Evolutionary conservation across 2,329 filamentous ascomycete genomes (phyloP).

Genomic region (Talaromyces verruculosus): DNA sequence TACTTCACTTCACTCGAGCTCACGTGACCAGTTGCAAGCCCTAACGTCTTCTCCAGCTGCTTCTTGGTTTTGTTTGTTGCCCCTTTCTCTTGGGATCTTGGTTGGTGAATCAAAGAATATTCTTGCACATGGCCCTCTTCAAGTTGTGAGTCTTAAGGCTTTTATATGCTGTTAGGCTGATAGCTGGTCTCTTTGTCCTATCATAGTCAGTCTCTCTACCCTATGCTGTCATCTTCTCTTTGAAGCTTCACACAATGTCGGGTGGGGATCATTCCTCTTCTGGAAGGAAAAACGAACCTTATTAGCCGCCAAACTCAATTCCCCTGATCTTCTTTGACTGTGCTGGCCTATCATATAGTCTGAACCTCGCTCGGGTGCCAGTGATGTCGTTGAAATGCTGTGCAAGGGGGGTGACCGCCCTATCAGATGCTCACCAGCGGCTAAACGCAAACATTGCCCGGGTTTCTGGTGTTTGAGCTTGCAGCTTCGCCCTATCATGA

Average conservation of each 20-base stretch:
- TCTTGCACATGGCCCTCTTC: neutral
- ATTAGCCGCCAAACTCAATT: constrained; percentile 8
- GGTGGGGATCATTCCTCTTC: neutral
- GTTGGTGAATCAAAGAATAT: neutral
- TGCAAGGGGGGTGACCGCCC: neutral
- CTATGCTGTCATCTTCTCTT: neutral
- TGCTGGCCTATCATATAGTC: neutral
- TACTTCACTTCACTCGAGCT: neutral
- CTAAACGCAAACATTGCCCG: constrained; percentile 4
- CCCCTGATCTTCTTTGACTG: neutral
- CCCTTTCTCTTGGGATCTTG: neutral
- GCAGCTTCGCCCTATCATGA: neutral
- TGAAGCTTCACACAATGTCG: neutral
- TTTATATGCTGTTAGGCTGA: neutral
- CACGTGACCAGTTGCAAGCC: neutral
- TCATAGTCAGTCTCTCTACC: neutral
- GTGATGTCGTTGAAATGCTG: neutral
- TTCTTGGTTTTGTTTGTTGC: neutral
- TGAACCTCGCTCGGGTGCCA: neutral
- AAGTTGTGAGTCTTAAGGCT: neutral
- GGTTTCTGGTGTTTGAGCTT: neutral
- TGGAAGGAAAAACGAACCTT: neutral
- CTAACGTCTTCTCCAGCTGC: neutral
- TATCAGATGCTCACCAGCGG: constrained; percentile 1
- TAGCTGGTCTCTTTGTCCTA: neutral